Base-by-base conservation (phyloP, 2,329 filamentous ascomycete species). In the Stenocarpella maydis region DNA sequence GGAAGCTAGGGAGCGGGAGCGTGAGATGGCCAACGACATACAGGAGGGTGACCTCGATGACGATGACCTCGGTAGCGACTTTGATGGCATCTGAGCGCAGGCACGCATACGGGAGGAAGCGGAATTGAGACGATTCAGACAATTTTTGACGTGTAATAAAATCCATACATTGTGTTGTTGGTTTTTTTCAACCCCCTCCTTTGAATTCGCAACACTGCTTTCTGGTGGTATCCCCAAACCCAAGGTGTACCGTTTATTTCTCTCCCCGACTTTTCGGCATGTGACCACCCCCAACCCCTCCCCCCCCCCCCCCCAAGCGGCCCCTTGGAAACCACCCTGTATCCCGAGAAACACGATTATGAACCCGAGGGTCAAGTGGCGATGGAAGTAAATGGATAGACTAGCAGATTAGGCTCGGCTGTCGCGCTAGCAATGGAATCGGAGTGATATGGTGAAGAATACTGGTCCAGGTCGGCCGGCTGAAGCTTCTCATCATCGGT, bases 11-110 rank as follows among this genome's bases (percentile, higher is more conserved):
- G 96, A 99, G 81, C 88, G 96, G 24, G 96, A 99, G 85, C 89
- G 96, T 21, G 96, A 99, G 82, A 90, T 99, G 86, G 96, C 95
- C 72, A 98, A 98, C 87, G 96, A 99, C 85, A 98, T 99, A 78
- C 94, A 97, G 82, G 96, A 98, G 74, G 96, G 95, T 24, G 96
- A 99, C 78, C 87, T 97, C 81, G 96, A 98, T 76, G 96, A 98
- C 76, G 96, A 98, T 77, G 96, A 98, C 83, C 91, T 97, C 58
- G 94, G 93, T 66, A 95, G 94, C 69, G 95, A 98, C 77, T 98
- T 98, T 81, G 96, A 98, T 77, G 95, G 94, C 76, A 94, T 98
- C 86, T 98, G 92, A 88, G 39, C 31, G 12, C 41, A 7, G 52
- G 41, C n/a, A 15, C 12, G 31, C 28, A 12, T 21, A 15, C 19